These are phyloP conservation scores for Leishmania martiniquensis DNA, from an alignment of 208 protist species.

Conservation along the genomic window DNA sequence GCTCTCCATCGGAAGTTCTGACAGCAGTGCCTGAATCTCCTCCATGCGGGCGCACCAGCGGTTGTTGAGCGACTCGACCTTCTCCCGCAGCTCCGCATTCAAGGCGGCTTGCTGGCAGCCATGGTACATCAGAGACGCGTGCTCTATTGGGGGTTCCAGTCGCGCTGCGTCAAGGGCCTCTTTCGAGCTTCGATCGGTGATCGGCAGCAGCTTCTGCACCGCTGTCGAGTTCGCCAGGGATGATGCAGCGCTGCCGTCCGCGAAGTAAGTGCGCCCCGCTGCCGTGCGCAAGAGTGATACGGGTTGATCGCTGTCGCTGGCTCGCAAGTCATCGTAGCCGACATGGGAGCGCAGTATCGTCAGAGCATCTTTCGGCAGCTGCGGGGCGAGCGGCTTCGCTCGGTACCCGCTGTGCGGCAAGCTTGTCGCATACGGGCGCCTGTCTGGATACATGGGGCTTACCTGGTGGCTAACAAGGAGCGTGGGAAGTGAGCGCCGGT, in stretches of 20 bases:
- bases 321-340: slow-evolving; percentile 53
- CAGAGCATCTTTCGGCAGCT: slow-evolving; percentile 59
- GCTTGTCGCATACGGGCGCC: slow-evolving; percentile 68
- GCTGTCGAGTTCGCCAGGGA: background rate
- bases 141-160: slow-evolving; percentile 57
- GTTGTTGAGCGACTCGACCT: slow-evolving; percentile 56
- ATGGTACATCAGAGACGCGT: slow-evolving; percentile 62
- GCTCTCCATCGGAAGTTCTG: slow-evolving; percentile 46
- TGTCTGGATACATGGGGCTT: slow-evolving; percentile 53
- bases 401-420: slow-evolving; percentile 69
- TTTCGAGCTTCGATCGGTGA: slow-evolving; percentile 21
- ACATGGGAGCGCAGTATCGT: slow-evolving; percentile 55
- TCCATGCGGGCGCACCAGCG: slow-evolving; percentile 50
- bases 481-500: background rate
- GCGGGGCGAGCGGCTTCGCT: slow-evolving; percentile 44
- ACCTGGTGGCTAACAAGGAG: background rate
- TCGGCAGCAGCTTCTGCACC: slow-evolving; percentile 19
- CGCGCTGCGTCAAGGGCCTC: slow-evolving; percentile 33
- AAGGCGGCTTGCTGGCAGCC: slow-evolving; percentile 77
- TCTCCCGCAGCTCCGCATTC: slow-evolving; percentile 72
- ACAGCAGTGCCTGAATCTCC: slow-evolving; percentile 43
- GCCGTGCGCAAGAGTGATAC: slow-evolving; percentile 10
- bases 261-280: slow-evolving; percentile 18
- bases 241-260: background rate
- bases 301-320: background rate